Evolutionary conservation across 2,329 filamentous ascomycete species (phyloP), one percentile per base, ranked within the genome.

Genomic region (Diaporthe ampelina): DNA sequence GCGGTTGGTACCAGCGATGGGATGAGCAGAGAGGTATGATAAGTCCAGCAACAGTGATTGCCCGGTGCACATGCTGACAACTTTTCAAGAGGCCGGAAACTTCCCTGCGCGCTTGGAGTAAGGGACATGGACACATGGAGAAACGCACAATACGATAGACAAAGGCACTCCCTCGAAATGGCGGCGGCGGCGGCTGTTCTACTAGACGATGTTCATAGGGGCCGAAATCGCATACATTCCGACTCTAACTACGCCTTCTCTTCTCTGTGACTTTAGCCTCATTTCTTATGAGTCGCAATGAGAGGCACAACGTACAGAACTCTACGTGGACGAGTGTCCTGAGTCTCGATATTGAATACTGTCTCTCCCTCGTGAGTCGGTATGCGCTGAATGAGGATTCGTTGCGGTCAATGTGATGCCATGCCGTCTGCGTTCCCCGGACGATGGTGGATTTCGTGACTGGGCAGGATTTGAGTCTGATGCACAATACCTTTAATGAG

Each of bases 1-100:
- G 94, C 85, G 91, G 92, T 83, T 99, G 97, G 97, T 93, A 94
- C 84, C 87, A 93, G 86, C 92, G 97, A 87, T 99, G 97, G 97
- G 96, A 99, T 84, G 94, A 97, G 82, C 97, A 98, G 90, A 94
- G 97, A 87, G 94, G 95, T 97, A 72, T 9, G 40, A 24, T 8
- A 40, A 4, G 19, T 17, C 26, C 54, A 3, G 21, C 19, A 26
- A n/a, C 35, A 5, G 2, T 89, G 11, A n/a, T 24, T 8, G 45
- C 32, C 29, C 10, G 32, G 32, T 43, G 37, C 37, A 87, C 21
- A 59, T 61, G 8, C 29, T 67, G 57, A 75, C 37, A 10, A 57
- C 71, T 45, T 10, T 32, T 77, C 48, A 82, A 93, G 92, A 92
- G 84, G 88, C 88, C 79, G 92, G 91, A 81, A 93, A 88, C 82